Evolutionary conservation across 345 rosid species (phyloP).

Genomic region (Dimocarpus longan): DNA sequence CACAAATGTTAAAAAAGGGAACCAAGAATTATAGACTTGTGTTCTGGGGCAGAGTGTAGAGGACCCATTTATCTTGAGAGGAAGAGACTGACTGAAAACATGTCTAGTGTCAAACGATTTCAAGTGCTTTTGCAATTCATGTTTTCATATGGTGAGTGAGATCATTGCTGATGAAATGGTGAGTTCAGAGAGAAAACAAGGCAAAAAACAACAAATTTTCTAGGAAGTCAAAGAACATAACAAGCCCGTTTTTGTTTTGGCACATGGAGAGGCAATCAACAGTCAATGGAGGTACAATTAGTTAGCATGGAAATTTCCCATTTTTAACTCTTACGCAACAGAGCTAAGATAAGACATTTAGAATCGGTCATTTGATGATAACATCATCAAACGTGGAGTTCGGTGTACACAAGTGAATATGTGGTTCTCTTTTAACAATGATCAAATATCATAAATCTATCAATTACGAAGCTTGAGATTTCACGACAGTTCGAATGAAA

Average conservation of each 20-base stretch:
- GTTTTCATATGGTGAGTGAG: background rate
- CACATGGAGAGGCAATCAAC: background rate
- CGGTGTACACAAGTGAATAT: too few species aligned
- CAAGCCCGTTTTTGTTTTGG: background rate
- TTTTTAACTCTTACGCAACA: background rate
- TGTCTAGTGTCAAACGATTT: background rate
- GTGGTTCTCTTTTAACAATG: background rate
- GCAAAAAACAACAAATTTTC: background rate
- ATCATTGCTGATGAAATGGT: too few species aligned
- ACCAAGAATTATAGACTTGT: background rate
- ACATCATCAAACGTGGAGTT: background rate
- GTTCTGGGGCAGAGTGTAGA: background rate
- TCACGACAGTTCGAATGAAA: background rate
- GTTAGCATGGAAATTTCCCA: background rate
- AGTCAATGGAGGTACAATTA: background rate
- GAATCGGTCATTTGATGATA: too few species aligned
- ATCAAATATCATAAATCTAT: background rate
- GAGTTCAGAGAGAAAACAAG: too few species aligned
- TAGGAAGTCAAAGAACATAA: background rate
- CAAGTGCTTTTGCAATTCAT: background rate
- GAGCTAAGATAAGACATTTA: background rate
- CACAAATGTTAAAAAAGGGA: background rate
- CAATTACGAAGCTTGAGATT: background rate
- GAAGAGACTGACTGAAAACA: background rate
- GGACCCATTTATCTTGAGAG: conserved; percentile 2